Percentiles rank a stretch among this genome's conserved stretches.
Conservation (phyloP, 768 basidiomycete species). For the Coprinopsis cinerea region DNA sequence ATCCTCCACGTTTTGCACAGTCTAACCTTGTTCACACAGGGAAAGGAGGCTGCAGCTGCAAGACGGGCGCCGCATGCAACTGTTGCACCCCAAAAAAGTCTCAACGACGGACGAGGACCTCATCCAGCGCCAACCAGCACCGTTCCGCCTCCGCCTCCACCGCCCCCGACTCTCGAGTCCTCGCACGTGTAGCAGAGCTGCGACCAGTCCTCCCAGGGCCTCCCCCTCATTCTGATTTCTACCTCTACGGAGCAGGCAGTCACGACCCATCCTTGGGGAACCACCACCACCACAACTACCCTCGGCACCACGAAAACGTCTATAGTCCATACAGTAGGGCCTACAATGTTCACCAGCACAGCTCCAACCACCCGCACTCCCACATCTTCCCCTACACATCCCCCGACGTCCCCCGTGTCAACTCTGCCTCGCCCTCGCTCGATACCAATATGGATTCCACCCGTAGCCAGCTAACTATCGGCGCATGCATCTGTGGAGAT, state of each 20-base stretch:
- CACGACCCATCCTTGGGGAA: constrained; percentile 44
- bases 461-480: constrained; percentile 31
- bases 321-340: constrained; percentile 69
- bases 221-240: constrained; percentile 14
- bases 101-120: constrained; percentile 22
- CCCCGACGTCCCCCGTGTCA: constrained; percentile 20
- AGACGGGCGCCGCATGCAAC: constrained; percentile 47
- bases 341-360: constrained; percentile 40
- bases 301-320: constrained; percentile 46
- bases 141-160: constrained; percentile 10
- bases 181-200: constrained; percentile 57
- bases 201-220: constrained; percentile 71
- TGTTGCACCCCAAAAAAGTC: constrained; percentile 51
- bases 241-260: constrained; percentile 29
- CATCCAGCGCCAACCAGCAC: constrained; percentile 12
- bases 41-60: constrained; percentile 31
- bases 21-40: too few relatives aligned
- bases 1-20: too few relatives aligned
- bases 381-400: constrained; percentile 17
- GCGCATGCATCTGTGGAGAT: constrained; percentile 55
- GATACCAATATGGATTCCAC: constrained; percentile 14
- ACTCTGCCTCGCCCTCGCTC: constrained; percentile 18
- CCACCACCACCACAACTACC: constrained; percentile 29
- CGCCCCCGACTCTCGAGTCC: constrained; percentile 32
- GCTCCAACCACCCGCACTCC: constrained; percentile 18